Evolutionary conservation across 2,329 filamentous ascomycete species (phyloP).

Genomic region (Chaetothyriales sp.): DNA sequence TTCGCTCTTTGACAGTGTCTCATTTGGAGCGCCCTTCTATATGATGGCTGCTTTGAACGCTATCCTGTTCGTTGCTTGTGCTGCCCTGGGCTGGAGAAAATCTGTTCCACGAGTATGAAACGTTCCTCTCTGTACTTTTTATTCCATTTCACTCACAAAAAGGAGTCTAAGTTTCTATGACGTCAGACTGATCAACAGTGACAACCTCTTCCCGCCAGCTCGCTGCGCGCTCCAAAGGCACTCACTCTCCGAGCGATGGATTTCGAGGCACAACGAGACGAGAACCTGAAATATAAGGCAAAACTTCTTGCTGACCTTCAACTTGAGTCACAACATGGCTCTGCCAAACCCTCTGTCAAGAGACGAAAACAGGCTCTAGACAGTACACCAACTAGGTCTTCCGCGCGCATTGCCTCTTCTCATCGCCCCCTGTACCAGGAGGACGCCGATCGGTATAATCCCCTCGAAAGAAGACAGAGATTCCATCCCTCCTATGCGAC

Average conservation of each 20-base stretch:
- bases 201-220: not conserved
- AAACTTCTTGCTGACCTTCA: conserved; percentile 34
- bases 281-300: conserved; percentile 37
- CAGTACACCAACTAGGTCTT: conserved; percentile 28
- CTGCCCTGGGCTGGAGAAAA: conserved; percentile 4
- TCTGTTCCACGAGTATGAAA: not conserved
- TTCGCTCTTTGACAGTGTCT: conserved; percentile 62
- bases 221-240: too few species aligned
- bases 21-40: conserved; percentile 71
- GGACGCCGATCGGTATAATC: not conserved
- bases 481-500: conserved; percentile 1
- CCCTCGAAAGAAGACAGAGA: not conserved
- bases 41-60: conserved; percentile 86
- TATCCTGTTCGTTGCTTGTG: conserved; percentile 38
- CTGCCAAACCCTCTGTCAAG: conserved; percentile 21
- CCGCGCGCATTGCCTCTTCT: conserved; percentile 33
- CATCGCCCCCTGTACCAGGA: conserved; percentile 14
- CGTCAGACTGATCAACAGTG: not conserved
- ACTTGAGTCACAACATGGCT: conserved; percentile 20
- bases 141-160: not conserved
- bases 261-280: conserved; percentile 32
- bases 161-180: not conserved
- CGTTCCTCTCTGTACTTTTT: not conserved
- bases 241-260: conserved; percentile 7
- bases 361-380: conserved; percentile 24